These are phyloP conservation scores for Schrenkiella parvula DNA, from an alignment of 345 rosid genomes.

Conservation along the genomic window DNA sequence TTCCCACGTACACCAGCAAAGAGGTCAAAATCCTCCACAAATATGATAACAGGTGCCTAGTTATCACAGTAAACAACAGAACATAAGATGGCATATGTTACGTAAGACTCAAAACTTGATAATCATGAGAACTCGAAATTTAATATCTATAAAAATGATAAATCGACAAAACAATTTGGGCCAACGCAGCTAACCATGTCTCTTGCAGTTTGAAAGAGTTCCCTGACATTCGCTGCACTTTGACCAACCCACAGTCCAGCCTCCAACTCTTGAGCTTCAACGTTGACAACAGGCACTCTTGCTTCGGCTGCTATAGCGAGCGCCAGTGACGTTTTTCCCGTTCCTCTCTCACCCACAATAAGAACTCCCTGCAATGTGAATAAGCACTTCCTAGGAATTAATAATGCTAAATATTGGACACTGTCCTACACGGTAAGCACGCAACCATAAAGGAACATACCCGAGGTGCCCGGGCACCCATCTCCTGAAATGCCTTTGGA, in stretches of 20 bases:
- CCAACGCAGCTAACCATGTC: constrained; percentile 59
- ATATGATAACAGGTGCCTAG: constrained; percentile 94
- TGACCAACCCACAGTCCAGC: constrained; percentile 99
- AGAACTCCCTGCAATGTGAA: constrained; percentile 82
- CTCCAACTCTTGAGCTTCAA: constrained; percentile 89
- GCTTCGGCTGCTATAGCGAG: constrained; percentile 97
- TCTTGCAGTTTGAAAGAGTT: constrained; percentile 95
- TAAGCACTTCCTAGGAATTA: not conserved
- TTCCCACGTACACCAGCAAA: constrained; percentile 98
- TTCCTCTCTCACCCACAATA: constrained; percentile 94
- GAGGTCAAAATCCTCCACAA: constrained; percentile 96
- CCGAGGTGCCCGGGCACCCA: constrained; percentile 95
- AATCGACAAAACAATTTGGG: constrained; percentile 20
- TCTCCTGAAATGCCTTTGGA: constrained; percentile 87
- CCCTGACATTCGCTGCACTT: constrained; percentile 95
- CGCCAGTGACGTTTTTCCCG: constrained; percentile 90
- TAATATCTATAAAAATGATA: constrained; percentile 3
- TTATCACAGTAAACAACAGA: constrained; percentile 28
- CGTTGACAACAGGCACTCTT: constrained; percentile 85
- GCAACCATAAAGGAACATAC: constrained; percentile 42
- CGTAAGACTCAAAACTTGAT: not conserved
- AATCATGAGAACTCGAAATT: not conserved
- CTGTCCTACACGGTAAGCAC: constrained; percentile 4
- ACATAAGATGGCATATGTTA: constrained; percentile 15
- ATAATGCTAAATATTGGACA: not conserved